phyloP scores from a whole-genome alignment of 2,329 filamentous ascomycete genomes.

The Coniochaeta ligniaria region DNA sequence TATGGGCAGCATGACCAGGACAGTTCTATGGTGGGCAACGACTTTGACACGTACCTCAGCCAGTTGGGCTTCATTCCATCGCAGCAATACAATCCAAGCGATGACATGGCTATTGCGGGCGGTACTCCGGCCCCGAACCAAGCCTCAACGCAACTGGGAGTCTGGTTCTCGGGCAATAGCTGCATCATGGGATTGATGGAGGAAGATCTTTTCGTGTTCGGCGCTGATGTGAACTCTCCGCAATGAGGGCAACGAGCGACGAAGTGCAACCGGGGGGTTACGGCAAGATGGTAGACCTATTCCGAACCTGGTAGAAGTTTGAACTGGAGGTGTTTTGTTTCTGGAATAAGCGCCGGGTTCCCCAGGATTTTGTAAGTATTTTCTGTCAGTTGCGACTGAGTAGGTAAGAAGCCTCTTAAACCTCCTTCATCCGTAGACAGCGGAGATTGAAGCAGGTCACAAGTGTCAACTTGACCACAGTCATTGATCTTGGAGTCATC shows the following conservation, averaged over 20 bases:
- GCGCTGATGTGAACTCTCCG: background rate
- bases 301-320: too few relatives aligned
- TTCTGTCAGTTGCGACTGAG: too few relatives aligned
- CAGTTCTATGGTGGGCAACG: conserved; percentile 43
- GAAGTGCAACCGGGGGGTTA: too few relatives aligned
- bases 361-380: too few relatives aligned
- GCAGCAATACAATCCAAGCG: conserved; percentile 3
- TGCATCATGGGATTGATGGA: conserved; percentile 60
- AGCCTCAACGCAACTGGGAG: conserved; percentile 38
- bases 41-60: conserved; percentile 58
- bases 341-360: too few relatives aligned
- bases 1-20: conserved; percentile 34
- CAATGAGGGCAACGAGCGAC: background rate
- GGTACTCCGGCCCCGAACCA: conserved; percentile 7
- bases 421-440: too few relatives aligned
- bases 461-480: too few relatives aligned
- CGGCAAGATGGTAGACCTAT: too few relatives aligned
- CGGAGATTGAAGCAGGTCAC: too few relatives aligned
- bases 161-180: conserved; percentile 60
- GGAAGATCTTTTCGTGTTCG: conserved; percentile 43
- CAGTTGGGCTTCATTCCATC: conserved; percentile 53
- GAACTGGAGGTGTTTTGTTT: too few relatives aligned
- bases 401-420: too few relatives aligned
- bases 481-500: too few relatives aligned
- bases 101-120: conserved; percentile 3